Conservation (phyloP, 257 asterid genomes). For the Solanum piurae region DNA sequence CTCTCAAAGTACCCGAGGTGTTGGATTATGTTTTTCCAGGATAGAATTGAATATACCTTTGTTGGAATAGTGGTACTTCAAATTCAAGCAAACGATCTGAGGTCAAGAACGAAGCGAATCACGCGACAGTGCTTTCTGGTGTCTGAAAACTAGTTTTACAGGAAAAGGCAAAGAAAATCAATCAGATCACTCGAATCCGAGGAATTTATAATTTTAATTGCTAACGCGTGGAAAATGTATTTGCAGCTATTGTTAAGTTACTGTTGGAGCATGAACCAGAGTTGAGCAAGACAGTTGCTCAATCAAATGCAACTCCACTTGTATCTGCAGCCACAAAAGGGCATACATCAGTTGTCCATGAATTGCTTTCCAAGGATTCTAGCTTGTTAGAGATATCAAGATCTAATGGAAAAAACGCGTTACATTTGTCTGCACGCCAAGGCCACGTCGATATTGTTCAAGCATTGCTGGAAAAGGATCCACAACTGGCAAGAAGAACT, state of each 20-base stretch:
- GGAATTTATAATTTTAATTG: not conserved
- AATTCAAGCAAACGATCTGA: not conserved
- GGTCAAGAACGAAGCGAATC: not conserved
- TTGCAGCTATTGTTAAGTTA: conserved; percentile 49
- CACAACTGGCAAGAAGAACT: conserved; percentile 52
- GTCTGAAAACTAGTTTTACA: not conserved
- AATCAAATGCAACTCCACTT: conserved; percentile 65
- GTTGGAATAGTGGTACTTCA: not conserved
- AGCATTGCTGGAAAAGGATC: conserved; percentile 53
- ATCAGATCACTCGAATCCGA: not conserved
- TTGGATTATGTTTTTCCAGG: not conserved
- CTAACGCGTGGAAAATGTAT: not conserved
- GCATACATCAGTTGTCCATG: conserved; percentile 44
- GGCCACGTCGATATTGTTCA: conserved; percentile 51
- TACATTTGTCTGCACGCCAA: conserved; percentile 66
- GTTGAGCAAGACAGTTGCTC: conserved; percentile 50
- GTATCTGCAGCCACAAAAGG: conserved; percentile 63
- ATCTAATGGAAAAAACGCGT: conserved; percentile 58
- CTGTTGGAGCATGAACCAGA: conserved; percentile 49
- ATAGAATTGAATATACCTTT: not conserved
- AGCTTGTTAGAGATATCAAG: conserved; percentile 50
- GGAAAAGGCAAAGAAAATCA: not conserved
- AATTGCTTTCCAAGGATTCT: conserved; percentile 44
- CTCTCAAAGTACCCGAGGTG: not conserved
- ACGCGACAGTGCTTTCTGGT: not conserved